Evolutionary conservation across 192 early-diverging fungal genomes (phyloP).

Genomic region (Backusella mclennaniae): DNA sequence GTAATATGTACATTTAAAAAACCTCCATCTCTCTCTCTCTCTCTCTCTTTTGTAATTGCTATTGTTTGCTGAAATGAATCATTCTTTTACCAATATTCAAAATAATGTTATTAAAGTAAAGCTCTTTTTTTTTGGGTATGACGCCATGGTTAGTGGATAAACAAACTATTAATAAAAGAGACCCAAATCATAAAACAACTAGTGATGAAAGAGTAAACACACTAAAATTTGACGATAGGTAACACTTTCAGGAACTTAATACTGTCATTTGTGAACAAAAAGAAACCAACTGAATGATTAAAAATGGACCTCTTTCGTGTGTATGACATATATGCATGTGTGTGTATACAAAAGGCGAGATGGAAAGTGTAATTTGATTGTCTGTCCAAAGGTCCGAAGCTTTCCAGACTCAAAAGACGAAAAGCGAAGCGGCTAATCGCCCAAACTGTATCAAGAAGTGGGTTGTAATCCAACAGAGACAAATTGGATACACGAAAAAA

Average conservation of each 20-base stretch:
- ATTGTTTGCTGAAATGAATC: too few species aligned
- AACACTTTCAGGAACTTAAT: background rate
- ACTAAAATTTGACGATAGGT: background rate
- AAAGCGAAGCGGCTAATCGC: background rate
- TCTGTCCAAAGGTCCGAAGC: slow-evolving; percentile 1
- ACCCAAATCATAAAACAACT: too few species aligned
- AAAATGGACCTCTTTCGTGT: background rate
- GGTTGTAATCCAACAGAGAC: background rate
- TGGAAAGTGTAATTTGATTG: background rate
- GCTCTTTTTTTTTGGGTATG: too few species aligned
- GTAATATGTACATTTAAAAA: background rate
- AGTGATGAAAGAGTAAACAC: background rate
- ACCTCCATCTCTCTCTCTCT: too few species aligned
- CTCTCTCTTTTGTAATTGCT: too few species aligned
- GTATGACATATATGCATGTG: background rate
- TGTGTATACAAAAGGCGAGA: background rate
- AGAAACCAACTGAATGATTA: too few species aligned
- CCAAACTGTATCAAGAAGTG: background rate
- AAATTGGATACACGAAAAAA: background rate
- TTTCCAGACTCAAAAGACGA: background rate
- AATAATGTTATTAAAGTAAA: too few species aligned
- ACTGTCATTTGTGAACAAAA: background rate
- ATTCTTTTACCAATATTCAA: too few species aligned
- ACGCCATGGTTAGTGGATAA: too few species aligned
- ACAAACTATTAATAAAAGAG: too few species aligned